These are phyloP conservation scores for Lichtheimia ramosa DNA, from an alignment of 371 early-diverging fungal genomes.

Conservation along the genomic window DNA sequence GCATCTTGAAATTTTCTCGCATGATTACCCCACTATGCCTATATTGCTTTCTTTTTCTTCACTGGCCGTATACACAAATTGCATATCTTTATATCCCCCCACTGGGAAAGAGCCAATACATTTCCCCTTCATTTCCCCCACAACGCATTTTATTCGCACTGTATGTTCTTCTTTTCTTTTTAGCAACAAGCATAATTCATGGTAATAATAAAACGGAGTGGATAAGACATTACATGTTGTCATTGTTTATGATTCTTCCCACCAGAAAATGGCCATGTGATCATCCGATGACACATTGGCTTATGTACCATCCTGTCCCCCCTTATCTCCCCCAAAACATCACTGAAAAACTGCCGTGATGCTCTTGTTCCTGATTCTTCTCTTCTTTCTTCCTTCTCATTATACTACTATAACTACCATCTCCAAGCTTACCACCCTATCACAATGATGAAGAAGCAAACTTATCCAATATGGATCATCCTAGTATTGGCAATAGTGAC, in stretches of 20 bases:
- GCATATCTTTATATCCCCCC: slow-evolving; percentile 7
- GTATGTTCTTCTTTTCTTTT: not conserved
- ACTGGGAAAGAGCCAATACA: slow-evolving; percentile 1
- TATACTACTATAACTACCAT: not conserved
- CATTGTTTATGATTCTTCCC: not conserved
- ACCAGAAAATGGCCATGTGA: not conserved
- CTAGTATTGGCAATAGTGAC: not conserved
- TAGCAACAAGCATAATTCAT: not conserved
- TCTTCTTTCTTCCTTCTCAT: not conserved
- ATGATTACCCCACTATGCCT: slow-evolving; percentile 4
- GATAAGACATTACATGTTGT: not conserved
- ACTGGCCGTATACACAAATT: slow-evolving; percentile 9
- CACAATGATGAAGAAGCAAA: too few relatives aligned
- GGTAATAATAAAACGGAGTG: not conserved
- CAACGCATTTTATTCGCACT: not conserved
- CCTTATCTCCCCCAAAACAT: too few relatives aligned
- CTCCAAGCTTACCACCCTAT: not conserved
- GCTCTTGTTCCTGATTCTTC: not conserved
- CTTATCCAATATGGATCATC: too few relatives aligned
- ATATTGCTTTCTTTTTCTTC: slow-evolving; percentile 6
- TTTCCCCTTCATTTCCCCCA: not conserved
- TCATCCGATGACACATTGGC: not conserved
- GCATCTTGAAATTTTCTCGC: slow-evolving; percentile 3
- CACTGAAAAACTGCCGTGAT: not conserved
- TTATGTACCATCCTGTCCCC: not conserved